Evolutionary conservation across 768 basidiomycete species (phyloP), one percentile per base, ranked within the genome.

Genomic region (Dacryopinax primogenitus): DNA sequence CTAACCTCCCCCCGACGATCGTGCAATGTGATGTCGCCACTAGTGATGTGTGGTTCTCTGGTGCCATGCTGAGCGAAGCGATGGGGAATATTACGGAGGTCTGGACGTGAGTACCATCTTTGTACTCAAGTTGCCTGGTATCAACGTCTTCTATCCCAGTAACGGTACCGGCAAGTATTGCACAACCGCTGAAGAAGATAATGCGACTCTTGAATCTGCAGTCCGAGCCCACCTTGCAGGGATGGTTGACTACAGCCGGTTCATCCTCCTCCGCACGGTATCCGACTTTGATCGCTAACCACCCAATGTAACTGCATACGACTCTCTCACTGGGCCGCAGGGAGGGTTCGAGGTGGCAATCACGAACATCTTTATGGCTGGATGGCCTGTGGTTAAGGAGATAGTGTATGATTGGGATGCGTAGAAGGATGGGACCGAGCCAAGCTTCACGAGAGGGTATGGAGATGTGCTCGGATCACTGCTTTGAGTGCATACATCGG

Each of bases 111-210:
- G 36, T 71, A 69, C 41, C 61, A 64, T 2, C 33, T 69, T 44
- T 69, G 66, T 7, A 3, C 3, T 15, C 21, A 11, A 12, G n/a
- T 21, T 35, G 3, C 33, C 28, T 58, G 4, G 51, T 28, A 30
- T 58, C 9, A 18, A 9, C 13, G 12, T 3, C 9, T 30, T 3
- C 30, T 23, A 13, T 9, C 30, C 26, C 51, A 58, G 51, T 18
- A 73, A 74, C 44, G 73, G 73, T 16, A 41, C 67, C 3, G 75
- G 67, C 18, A 66, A 51, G 13, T 77, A 75, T 69, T 76, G 74
- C 68, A 73, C 75, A 18, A 72, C 75, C 2, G 73, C 73, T 64
- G 74, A 79, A 68, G 79, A 80, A 68, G 78, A 79, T 70, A 78
- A 77, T 68, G 78, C 73, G 1, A 72, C 70, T 26, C 74, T 79